Evolutionary conservation across 768 basidiomycete genomes (phyloP).

Genomic region (Bullera alba): DNA sequence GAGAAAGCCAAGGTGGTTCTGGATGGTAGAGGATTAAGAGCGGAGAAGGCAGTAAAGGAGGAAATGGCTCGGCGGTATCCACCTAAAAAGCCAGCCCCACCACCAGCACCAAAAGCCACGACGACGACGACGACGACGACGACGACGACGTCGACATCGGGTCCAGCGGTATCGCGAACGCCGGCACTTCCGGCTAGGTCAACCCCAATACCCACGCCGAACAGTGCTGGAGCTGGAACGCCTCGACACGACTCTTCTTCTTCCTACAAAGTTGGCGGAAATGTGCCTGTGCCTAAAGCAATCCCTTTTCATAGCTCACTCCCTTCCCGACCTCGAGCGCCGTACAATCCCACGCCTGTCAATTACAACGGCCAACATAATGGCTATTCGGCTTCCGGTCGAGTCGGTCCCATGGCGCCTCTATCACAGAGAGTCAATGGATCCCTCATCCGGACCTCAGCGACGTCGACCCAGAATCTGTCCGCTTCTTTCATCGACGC

Average conservation of each 20-base stretch:
- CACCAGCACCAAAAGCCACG: constrained; percentile 2
- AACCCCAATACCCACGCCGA: not conserved
- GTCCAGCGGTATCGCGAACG: too few relatives aligned
- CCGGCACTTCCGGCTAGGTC: not conserved
- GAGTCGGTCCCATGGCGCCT: not conserved
- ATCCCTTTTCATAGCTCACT: constrained; percentile 1
- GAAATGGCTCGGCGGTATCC: constrained; percentile 51
- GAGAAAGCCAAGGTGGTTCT: constrained; percentile 65
- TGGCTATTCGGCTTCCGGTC: not conserved
- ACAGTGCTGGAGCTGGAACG: constrained; percentile 16
- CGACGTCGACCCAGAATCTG: constrained; percentile 10
- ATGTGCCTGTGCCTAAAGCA: not conserved
- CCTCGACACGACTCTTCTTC: constrained; percentile 6
- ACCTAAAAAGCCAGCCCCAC: constrained; percentile 18
- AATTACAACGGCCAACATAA: constrained; percentile 1
- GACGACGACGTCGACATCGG: constrained; percentile 3
- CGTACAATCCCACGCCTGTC: not conserved
- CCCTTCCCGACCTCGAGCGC: constrained; percentile 4
- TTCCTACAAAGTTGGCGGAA: too few relatives aligned
- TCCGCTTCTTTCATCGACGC: constrained; percentile 30
- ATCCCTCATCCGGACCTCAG: not conserved
- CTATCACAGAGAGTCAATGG: too few relatives aligned
- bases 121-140: constrained; percentile 8
- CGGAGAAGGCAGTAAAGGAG: constrained; percentile 62
- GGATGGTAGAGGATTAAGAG: constrained; percentile 64